A percentile compares a stretch with the other conserved stretches of the same genome.
Conservation (phyloP, 495 filamentous ascomycete genomes). For the Lepidopterella palustris region DNA sequence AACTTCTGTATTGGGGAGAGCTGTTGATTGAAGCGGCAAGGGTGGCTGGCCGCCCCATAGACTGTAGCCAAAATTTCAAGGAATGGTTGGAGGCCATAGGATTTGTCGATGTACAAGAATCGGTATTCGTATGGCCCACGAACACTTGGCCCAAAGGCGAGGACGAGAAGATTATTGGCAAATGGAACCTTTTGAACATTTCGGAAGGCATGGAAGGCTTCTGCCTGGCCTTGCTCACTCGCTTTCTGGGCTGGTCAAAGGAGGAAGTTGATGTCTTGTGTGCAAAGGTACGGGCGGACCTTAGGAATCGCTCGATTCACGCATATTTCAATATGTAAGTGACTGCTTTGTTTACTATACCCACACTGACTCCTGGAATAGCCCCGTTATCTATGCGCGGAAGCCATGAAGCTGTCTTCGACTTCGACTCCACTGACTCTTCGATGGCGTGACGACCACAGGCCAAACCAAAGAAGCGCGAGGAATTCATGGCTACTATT, state of each 20-base stretch:
- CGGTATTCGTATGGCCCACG: conserved; percentile 30
- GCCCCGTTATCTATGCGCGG: not conserved
- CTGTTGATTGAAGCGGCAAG: conserved; percentile 23
- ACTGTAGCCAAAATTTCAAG: conserved; percentile 9
- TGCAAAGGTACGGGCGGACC: conserved; percentile 3
- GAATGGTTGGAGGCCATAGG: conserved; percentile 25
- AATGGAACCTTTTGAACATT: conserved; percentile 33
- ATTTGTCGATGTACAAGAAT: conserved; percentile 28
- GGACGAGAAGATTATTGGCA: conserved; percentile 29
- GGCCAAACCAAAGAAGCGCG: not conserved
- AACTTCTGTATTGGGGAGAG: conserved; percentile 26
- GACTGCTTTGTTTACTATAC: not conserved
- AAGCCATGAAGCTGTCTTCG: not conserved
- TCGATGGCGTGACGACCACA: not conserved
- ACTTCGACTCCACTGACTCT: not conserved
- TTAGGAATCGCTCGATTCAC: conserved; percentile 22
- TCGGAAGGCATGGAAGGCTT: conserved; percentile 32
- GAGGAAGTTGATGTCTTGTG: conserved; percentile 4
- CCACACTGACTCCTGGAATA: not conserved
- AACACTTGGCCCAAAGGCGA: conserved; percentile 30
- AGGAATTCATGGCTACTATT: too few relatives aligned
- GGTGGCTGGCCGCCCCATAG: conserved; percentile 24
- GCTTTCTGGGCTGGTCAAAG: conserved; percentile 2
- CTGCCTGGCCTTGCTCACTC: conserved; percentile 28
- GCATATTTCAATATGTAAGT: conserved; percentile 42